Base-by-base conservation (phyloP, 352 stramenopile species). In the Phytophthora ramorum region DNA sequence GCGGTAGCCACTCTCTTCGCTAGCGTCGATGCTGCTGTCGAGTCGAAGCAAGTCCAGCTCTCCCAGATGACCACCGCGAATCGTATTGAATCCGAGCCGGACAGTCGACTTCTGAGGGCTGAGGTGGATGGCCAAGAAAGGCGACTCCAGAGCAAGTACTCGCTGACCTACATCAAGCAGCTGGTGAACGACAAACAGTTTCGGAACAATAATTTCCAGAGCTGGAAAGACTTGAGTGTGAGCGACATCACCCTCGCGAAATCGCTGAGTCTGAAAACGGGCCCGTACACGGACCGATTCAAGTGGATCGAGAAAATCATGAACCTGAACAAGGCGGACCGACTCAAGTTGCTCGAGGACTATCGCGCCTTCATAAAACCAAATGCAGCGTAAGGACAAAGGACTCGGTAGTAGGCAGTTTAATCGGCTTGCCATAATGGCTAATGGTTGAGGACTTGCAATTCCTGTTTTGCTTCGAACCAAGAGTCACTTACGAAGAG, bases 251-350 rank as follows among this genome's bases (percentile, higher is more conserved):
- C 7, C 3, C 43, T 68, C 10, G 60, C 51, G 7, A 62, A 68
- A n/a, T 63, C 60, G 16, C 51, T 68, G 10, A 4, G 35, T 1
- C 43, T 63, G 2, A 63, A 17, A 14, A 51, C 9, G 4, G 57
- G 8, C 22, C n/a, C n/a, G n/a, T n/a, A n/a, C n/a, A n/a, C n/a
- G n/a, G n/a, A n/a, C n/a, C 14, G 4, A 43, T 7, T 50, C 35
- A 62, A 62, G 51, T 17, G 2, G 6, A 0, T 68, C 22, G 26
- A 30, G 0, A 12, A 52, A 3, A 10, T 57, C 35, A 12, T 44
- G 4, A 62, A 67, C 22, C 30, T 13, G 16, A 30, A 55, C 32
- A 67, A 67, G 30, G 19, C 7, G 9, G 12, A 62, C 12, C 13
- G 50, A 46, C 22, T 7, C 13, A n/a, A 12, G 5, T 26, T 67